Conservation (phyloP, 192 early-diverging fungal genomes). For the Phlyctochytrium planicorne region DNA sequence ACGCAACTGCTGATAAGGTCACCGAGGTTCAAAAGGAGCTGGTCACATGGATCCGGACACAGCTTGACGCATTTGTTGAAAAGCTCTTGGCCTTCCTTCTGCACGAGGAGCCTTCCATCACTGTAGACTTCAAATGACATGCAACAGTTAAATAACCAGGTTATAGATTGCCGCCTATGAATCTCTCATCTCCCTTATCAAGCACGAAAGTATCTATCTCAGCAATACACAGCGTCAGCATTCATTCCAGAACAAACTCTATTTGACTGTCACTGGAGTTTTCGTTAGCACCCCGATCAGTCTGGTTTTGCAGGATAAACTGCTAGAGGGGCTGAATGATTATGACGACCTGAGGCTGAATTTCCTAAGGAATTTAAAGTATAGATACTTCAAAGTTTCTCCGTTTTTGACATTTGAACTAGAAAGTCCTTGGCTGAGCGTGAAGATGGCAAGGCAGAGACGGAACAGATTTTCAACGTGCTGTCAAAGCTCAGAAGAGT, state of each 20-base stretch:
- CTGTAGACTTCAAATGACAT: conserved; percentile 36
- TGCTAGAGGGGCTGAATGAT: conserved; percentile 70
- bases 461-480: too few species aligned
- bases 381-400: too few species aligned
- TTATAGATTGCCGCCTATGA: conserved; percentile 72
- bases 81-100: conserved; percentile 52
- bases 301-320: conserved; percentile 46
- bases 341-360: conserved; percentile 87
- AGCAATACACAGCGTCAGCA: conserved; percentile 22
- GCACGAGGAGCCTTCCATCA: conserved; percentile 68
- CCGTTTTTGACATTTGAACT: too few species aligned
- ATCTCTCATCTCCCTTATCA: conserved; percentile 68
- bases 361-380: conserved; percentile 69
- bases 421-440: too few species aligned
- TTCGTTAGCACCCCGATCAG: conserved; percentile 49
- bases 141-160: too few species aligned
- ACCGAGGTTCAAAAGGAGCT: too few species aligned
- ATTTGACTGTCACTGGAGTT: conserved; percentile 49
- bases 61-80: conserved; percentile 69
- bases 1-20: too few species aligned
- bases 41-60: conserved; percentile 77
- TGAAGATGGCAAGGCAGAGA: too few species aligned
- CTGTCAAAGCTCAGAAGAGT: too few species aligned
- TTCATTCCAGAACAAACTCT: conserved; percentile 71
- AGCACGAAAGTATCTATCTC: conserved; percentile 56